Evolutionary conservation across 805 yeast species (phyloP).

Genomic region (Priceomyces carsonii): DNA sequence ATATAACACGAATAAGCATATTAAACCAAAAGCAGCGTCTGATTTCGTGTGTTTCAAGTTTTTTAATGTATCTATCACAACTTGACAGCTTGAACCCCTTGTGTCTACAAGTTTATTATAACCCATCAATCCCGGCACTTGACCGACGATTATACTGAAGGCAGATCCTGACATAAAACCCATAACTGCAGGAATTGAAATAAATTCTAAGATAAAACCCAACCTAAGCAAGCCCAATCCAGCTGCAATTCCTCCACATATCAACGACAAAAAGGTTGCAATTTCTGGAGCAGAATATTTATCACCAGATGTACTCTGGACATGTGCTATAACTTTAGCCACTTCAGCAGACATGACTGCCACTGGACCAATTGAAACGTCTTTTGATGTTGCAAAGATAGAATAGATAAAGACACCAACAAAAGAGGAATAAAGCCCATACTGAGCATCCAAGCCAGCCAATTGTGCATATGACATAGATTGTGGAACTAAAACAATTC

Average conservation of each 20-base stretch:
- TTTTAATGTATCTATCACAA: slow-evolving; percentile 70
- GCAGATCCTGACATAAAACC: slow-evolving; percentile 98
- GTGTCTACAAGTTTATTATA: slow-evolving; percentile 66
- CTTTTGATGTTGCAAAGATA: slow-evolving; percentile 92
- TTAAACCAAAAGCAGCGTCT: slow-evolving; percentile 89
- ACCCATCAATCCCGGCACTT: slow-evolving; percentile 86
- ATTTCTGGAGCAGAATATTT: slow-evolving; percentile 63
- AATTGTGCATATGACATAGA: slow-evolving; percentile 92
- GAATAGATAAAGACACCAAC: slow-evolving; percentile 89
- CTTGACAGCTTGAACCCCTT: slow-evolving; percentile 66
- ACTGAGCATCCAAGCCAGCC: slow-evolving; percentile 79
- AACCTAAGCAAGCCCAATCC: slow-evolving; percentile 81
- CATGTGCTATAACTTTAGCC: slow-evolving; percentile 70
- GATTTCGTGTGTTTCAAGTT: slow-evolving; percentile 64
- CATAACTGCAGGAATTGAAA: slow-evolving; percentile 87
- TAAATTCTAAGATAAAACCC: slow-evolving; percentile 86
- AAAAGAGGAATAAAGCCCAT: slow-evolving; percentile 88
- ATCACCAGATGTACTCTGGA: slow-evolving; percentile 42
- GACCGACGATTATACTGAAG: slow-evolving; percentile 77
- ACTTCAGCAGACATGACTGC: slow-evolving; percentile 93
- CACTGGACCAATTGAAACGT: slow-evolving; percentile 94
- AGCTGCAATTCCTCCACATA: slow-evolving; percentile 83
- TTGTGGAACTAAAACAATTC: slow-evolving; percentile 91
- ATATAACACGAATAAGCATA: slow-evolving; percentile 70
- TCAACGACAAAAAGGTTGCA: slow-evolving; percentile 75